Evolutionary conservation across 257 asterid species (phyloP).

Genomic region (Solanum boliviense): DNA sequence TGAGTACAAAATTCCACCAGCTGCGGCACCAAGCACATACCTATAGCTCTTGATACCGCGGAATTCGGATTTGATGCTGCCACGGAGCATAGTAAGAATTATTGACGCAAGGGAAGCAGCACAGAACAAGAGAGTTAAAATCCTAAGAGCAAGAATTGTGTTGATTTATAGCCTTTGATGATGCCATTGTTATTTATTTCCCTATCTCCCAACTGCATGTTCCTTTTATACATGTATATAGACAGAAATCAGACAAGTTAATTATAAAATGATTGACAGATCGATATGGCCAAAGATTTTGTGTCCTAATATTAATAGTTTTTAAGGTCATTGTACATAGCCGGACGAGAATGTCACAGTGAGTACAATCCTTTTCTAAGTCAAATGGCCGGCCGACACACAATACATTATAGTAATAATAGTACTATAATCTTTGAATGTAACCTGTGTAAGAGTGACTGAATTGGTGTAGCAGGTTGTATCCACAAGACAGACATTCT

Average conservation of each 20-base stretch:
- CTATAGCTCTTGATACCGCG: not conserved
- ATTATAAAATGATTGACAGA: too few relatives aligned
- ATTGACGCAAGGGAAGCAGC: not conserved
- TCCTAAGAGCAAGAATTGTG: not conserved
- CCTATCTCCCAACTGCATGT: not conserved
- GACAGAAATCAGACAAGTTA: not conserved
- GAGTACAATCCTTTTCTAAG: not conserved
- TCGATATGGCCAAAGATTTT: not conserved
- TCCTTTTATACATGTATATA: not conserved
- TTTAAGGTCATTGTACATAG: not conserved
- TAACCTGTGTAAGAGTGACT: not conserved
- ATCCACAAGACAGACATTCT: too few relatives aligned
- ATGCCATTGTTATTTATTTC: not conserved
- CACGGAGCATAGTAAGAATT: not conserved
- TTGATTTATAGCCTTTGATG: not conserved
- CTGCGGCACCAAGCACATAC: not conserved
- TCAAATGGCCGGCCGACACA: not conserved
- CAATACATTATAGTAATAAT: not conserved
- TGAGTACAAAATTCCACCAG: not conserved
- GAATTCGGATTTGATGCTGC: not conserved
- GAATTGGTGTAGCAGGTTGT: accelerated
- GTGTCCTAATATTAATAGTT: not conserved
- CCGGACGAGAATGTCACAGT: not conserved
- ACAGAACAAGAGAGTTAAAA: not conserved
- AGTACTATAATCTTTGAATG: not conserved